Percentiles rank a stretch among this genome's conserved stretches.
Evolutionary conservation across 192 early-diverging fungal genomes (phyloP).

Genomic region (Tieghemiomyces parasiticus): DNA sequence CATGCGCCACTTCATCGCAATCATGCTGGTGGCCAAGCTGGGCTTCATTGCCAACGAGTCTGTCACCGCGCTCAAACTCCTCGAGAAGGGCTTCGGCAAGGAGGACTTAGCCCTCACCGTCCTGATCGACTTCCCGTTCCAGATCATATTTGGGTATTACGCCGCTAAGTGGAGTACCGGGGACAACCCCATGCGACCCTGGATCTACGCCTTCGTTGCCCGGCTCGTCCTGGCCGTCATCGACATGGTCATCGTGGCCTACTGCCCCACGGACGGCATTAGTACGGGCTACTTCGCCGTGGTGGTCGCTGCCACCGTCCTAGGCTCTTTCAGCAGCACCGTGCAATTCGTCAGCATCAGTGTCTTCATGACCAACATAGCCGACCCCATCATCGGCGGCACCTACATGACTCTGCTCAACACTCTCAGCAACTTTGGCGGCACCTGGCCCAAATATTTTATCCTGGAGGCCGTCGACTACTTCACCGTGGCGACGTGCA

Average conservation of each 20-base stretch:
- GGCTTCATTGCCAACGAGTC: slow-evolving; percentile 93
- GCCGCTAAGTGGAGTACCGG: slow-evolving; percentile 93
- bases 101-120: slow-evolving; percentile 90
- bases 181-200: slow-evolving; percentile 67
- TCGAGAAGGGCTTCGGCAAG: slow-evolving; percentile 88
- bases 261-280: slow-evolving; percentile 53
- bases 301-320: slow-evolving; percentile 61
- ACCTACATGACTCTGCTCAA: slow-evolving; percentile 84
- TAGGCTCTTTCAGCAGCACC: slow-evolving; percentile 77
- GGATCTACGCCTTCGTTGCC: slow-evolving; percentile 82
- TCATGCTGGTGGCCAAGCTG: slow-evolving; percentile 79
- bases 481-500: slow-evolving; percentile 68
- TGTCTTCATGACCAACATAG: slow-evolving; percentile 88
- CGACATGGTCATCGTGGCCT: slow-evolving; percentile 71
- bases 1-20: slow-evolving; percentile 69
- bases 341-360: slow-evolving; percentile 95
- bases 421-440: slow-evolving; percentile 92
- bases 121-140: slow-evolving; percentile 91
- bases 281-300: slow-evolving; percentile 56
- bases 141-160: slow-evolving; percentile 95
- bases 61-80: slow-evolving; percentile 84
- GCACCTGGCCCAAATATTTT: slow-evolving; percentile 93
- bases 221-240: slow-evolving; percentile 62
- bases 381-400: slow-evolving; percentile 88
- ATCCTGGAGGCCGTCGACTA: slow-evolving; percentile 83